phyloP scores from a whole-genome alignment of 176 grass and related monocot species.

The Lolium perenne region DNA sequence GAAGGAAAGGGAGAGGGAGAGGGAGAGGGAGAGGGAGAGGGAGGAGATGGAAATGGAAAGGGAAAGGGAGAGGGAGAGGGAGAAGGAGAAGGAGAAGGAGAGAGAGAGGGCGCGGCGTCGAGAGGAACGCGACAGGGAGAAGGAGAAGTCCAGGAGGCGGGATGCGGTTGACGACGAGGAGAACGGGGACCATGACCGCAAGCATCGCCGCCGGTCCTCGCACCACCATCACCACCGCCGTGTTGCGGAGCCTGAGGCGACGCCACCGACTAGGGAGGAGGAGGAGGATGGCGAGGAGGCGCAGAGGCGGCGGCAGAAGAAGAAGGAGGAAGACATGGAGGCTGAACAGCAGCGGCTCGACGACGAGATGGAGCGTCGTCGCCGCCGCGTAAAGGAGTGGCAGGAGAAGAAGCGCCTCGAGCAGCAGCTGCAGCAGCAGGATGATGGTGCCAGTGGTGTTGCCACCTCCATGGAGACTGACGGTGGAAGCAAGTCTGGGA shows the following conservation, averaged over 20 bases:
- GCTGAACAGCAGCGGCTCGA: conserved; percentile 88
- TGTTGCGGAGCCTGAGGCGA: conserved; percentile 48
- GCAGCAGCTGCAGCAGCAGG: conserved; percentile 40
- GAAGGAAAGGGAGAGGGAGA: conserved; percentile 34
- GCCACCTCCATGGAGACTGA: conserved; percentile 11
- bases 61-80: conserved; percentile 35
- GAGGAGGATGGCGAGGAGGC: conserved; percentile 56
- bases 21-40: conserved; percentile 35
- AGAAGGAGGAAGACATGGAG: conserved; percentile 79
- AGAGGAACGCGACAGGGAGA: conserved; percentile 53
- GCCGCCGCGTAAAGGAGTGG: conserved; percentile 89
- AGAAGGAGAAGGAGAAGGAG: conserved; percentile 45
- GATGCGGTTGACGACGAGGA: conserved; percentile 52
- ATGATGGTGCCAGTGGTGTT: conserved; percentile 8
- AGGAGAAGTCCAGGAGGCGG: conserved; percentile 50
- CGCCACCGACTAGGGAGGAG: conserved; percentile 43
- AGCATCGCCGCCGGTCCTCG: conserved; percentile 60
- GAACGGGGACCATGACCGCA: conserved; percentile 53
- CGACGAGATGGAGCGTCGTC: conserved; percentile 86
- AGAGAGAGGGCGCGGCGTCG: conserved; percentile 45
- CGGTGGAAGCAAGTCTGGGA: conserved; percentile 43
- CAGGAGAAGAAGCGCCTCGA: conserved; percentile 75
- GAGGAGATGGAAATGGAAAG: conserved; percentile 30
- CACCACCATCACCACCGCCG: conserved; percentile 40
- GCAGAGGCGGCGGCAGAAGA: conserved; percentile 44